A percentile compares a stretch with the other conserved stretches of the same genome.
These are phyloP conservation scores for Lactarius quietus DNA, from an alignment of 768 basidiomycete species.

Conservation along the genomic window DNA sequence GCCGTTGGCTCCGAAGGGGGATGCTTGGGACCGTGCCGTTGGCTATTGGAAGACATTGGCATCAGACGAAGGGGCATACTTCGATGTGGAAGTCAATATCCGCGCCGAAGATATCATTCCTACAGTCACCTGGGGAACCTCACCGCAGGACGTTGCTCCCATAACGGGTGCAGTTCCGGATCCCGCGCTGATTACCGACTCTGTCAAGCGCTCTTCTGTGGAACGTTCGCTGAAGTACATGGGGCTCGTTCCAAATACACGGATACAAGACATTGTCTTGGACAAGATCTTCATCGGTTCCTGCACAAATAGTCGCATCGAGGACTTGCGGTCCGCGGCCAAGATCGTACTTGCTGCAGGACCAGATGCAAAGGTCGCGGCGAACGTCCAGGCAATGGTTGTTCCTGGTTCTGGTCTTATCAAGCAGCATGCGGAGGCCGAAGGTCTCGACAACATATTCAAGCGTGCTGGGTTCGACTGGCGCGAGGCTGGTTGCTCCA, in stretches of 20 bases:
- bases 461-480: conserved; percentile 65
- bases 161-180: conserved; percentile 56
- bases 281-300: conserved; percentile 69
- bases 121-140: conserved; percentile 65
- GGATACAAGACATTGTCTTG: conserved; percentile 53
- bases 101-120: conserved; percentile 58
- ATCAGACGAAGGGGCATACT: conserved; percentile 55
- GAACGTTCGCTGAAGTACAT: conserved; percentile 57
- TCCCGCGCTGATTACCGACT: conserved; percentile 44
- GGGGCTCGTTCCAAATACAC: conserved; percentile 52
- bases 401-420: conserved; percentile 65
- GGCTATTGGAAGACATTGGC: conserved; percentile 56
- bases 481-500: conserved; percentile 68
- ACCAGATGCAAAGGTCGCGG: conserved; percentile 49
- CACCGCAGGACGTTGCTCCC: conserved; percentile 57
- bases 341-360: conserved; percentile 50
- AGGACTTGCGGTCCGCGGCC: conserved; percentile 60
- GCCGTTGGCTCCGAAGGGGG: conserved; percentile 55
- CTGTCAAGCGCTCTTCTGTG: conserved; percentile 44
- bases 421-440: conserved; percentile 63
- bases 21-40: conserved; percentile 56
- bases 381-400: conserved; percentile 56
- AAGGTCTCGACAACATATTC: conserved; percentile 61
- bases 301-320: conserved; percentile 66
- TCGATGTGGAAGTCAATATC: conserved; percentile 56